phyloP scores from a whole-genome alignment of 306 rosid species.

The Gleditsia sinensis region DNA sequence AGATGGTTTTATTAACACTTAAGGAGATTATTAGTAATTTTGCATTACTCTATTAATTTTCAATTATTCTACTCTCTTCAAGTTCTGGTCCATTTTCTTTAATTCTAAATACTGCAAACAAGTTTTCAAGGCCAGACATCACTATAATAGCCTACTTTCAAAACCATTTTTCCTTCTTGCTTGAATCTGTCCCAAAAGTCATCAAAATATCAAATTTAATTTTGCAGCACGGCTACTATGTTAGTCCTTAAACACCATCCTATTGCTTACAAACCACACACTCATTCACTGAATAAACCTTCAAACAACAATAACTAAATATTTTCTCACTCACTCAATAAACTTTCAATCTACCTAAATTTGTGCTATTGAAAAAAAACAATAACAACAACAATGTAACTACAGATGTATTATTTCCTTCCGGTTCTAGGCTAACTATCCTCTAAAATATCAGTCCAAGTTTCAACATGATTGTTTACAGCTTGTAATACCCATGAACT shows the following conservation, averaged over 20 bases:
- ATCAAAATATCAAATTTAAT: background rate
- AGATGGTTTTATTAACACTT: too few relatives aligned
- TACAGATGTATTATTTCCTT: background rate
- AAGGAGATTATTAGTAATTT: background rate
- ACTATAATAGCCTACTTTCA: background rate
- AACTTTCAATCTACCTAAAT: background rate
- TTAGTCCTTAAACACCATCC: background rate
- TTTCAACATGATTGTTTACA: background rate
- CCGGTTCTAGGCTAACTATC: background rate
- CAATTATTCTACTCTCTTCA: background rate
- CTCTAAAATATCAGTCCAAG: background rate
- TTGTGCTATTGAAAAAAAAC: slow-evolving; percentile 5
- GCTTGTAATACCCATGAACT: background rate
- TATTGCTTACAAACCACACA: background rate
- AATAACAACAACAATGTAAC: background rate
- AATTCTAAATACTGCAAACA: background rate
- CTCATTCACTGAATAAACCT: too few relatives aligned
- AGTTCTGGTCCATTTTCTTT: too few relatives aligned
- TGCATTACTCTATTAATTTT: background rate
- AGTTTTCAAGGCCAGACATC: background rate
- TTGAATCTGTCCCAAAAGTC: background rate
- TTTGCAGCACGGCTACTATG: background rate
- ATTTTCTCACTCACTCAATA: background rate
- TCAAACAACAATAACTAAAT: too few relatives aligned
- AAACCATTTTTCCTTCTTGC: background rate